Evolutionary conservation across 2,329 filamentous ascomycete genomes (phyloP).

Genomic region (Fusarium udum): DNA sequence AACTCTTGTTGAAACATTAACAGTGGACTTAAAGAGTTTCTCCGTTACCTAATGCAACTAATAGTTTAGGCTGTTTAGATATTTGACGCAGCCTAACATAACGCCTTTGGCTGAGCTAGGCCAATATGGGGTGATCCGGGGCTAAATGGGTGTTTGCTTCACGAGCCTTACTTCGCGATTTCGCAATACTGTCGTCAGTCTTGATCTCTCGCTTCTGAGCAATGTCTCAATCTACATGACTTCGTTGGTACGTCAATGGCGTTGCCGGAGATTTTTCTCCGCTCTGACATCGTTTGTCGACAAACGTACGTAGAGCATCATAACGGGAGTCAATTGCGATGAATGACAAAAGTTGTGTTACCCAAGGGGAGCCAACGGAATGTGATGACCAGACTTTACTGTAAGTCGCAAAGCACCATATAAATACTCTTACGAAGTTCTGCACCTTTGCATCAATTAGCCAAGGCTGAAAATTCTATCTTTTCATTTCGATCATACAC

Average conservation of each 20-base stretch:
- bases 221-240: not conserved
- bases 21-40: not conserved
- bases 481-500: no score
- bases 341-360: not conserved
- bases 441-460: not conserved
- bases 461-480: not conserved
- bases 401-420: no score
- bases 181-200: slow-evolving; percentile 18
- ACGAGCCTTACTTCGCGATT: not conserved
- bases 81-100: no score
- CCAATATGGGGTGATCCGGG: not conserved
- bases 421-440: no score
- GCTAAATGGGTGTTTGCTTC: not conserved
- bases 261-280: not conserved
- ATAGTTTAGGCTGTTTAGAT: not conserved
- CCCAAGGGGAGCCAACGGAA: not conserved
- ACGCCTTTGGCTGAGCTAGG: not conserved
- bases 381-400: not conserved
- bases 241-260: slow-evolving; percentile 1
- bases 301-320: not conserved
- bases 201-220: not conserved
- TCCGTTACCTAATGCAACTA: not conserved
- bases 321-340: not conserved
- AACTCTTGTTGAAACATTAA: not conserved
- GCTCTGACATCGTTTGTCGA: not conserved